Conservation (phyloP, 129 eudicot species). For the Ambrosia trifida region DNA sequence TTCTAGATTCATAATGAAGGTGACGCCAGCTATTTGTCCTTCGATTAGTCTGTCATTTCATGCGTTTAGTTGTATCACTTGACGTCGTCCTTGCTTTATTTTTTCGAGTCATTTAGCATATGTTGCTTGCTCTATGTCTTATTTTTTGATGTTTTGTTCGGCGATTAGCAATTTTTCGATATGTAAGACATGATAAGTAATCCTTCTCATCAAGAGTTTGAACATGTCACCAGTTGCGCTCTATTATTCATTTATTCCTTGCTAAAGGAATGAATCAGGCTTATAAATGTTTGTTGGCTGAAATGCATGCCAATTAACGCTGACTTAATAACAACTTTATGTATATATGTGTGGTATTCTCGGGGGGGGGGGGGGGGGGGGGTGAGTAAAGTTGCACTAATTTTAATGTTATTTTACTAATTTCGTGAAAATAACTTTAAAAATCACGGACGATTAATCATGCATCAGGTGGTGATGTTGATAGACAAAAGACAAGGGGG, state of each 20-base stretch:
- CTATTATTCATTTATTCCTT: neutral
- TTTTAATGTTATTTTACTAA: no score
- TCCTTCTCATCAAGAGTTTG: conserved; percentile 31
- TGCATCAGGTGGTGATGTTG: no score
- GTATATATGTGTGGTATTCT: no score
- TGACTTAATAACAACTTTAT: no score
- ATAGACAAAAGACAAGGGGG: no score
- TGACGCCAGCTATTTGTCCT: neutral
- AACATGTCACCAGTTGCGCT: neutral
- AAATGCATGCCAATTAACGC: neutral
- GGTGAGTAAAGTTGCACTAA: no score
- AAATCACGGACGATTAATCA: no score
- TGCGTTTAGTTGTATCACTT: conserved; percentile 28
- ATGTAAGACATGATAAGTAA: conserved; percentile 29
- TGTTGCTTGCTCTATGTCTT: conserved; percentile 16
- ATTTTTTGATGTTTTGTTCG: conserved; percentile 34
- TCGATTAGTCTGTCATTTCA: conserved; percentile 6
- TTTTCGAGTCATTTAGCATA: conserved; percentile 32
- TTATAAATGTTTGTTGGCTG: conserved; percentile 2
- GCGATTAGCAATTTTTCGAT: conserved; percentile 33
- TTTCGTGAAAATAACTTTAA: no score
- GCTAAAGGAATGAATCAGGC: conserved; percentile 1
- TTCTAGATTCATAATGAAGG: conserved; percentile 32
- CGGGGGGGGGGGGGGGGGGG: no score
- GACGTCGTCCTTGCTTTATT: conserved; percentile 14